These are phyloP conservation scores for Blastocystis sp. DNA, from an alignment of 352 stramenopile species.

Conservation along the genomic window DNA sequence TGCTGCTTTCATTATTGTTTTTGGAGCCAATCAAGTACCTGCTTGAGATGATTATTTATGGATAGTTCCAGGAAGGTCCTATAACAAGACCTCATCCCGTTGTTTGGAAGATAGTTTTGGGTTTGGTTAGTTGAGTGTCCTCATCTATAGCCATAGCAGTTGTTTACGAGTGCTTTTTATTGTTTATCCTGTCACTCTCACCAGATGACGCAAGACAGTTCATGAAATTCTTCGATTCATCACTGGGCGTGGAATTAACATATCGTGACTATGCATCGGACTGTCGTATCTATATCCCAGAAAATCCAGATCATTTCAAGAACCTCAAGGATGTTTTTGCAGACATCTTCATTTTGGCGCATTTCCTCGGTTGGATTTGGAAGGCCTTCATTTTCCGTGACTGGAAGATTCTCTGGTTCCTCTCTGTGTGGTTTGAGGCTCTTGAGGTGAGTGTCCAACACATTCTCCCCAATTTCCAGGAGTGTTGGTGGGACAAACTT, in stretches of 20 bases:
- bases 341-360: constrained; percentile 83
- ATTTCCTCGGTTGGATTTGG: constrained; percentile 84
- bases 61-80: constrained; percentile 61
- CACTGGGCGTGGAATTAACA: constrained; percentile 77
- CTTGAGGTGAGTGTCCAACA: constrained; percentile 83
- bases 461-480: constrained; percentile 86
- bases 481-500: constrained; percentile 89
- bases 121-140: background rate
- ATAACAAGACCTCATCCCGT: constrained; percentile 28
- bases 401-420: constrained; percentile 85
- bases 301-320: constrained; percentile 78
- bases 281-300: constrained; percentile 81
- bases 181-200: constrained; percentile 71
- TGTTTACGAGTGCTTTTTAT: constrained; percentile 52
- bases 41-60: background rate
- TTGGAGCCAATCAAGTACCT: constrained; percentile 53
- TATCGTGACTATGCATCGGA: constrained; percentile 80
- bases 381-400: constrained; percentile 85
- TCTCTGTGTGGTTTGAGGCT: constrained; percentile 84
- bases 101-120: constrained; percentile 67
- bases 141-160: constrained; percentile 6
- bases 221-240: constrained; percentile 80
- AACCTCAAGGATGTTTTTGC: constrained; percentile 80
- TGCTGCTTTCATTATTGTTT: constrained; percentile 47
- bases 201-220: constrained; percentile 79